Evolutionary conservation across 208 protist genomes (phyloP), one percentile per base, ranked within the genome.

Genomic region (Leishmania turanica): DNA sequence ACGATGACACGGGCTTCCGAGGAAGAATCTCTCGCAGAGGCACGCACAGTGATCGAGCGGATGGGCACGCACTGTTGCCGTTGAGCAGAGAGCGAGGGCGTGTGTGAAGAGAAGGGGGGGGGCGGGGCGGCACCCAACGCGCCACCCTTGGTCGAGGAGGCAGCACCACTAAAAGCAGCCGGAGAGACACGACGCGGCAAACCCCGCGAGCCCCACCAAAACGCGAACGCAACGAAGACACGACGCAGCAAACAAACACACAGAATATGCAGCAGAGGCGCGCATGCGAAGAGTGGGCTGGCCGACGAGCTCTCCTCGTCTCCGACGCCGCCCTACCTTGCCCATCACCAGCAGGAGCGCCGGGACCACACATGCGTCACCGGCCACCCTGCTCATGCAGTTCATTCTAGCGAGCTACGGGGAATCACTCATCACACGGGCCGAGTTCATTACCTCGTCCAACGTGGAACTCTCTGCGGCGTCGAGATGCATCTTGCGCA

Each of bases 401-500:
- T 27, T 8, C 8, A 13, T 34, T 27, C 7, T 3, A 51, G 45
- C 1, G 3, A 13, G 53, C 53, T 75, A 79, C 47, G 53, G 66
- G 34, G 78, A 72, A 0, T 77, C 81, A 19, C 75, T 73, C 76
- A 80, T 66, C 24, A 58, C 49, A 15, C 49, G 76, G 27, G 70
- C 81, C 2, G 76, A 72, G 3, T 49, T 27, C 8, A 84, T 76
- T 3, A 83, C 65, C 15, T 79, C 77, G 60, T 81, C 77, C 53
- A 81, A n/a, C 5, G 24, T 53, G 0, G 40, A 34, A 65, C 51
- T 27, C 15, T 74, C 82, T 6, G 58, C 47, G 56, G n/a, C 66
- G 56, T 66, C 62, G 31, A 47, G 40, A 58, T 88, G 80, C 51
- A 53, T 68, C 74, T 85, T 77, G 65, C 84, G 78, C 76, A 93